phyloP scores from a whole-genome alignment of 805 yeast genomes.

The Myxozyma nipponensis region DNA sequence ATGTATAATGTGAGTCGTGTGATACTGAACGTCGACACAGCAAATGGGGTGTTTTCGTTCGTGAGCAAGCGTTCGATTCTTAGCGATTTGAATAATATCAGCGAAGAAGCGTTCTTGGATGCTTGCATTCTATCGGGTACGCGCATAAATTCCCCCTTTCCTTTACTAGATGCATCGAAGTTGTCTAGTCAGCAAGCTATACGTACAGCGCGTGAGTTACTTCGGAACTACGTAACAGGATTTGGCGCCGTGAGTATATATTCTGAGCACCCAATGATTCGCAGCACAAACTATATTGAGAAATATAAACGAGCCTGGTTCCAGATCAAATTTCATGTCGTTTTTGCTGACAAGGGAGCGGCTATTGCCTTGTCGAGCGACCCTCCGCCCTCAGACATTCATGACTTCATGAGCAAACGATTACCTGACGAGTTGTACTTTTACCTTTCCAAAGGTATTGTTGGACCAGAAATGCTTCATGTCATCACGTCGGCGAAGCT shows the following conservation, averaged over 20 bases:
- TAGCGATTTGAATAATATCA: conserved; percentile 52
- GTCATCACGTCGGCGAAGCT: conserved; percentile 57
- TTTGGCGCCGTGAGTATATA: conserved; percentile 33
- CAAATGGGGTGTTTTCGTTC: conserved; percentile 60
- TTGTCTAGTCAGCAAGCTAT: conserved; percentile 17
- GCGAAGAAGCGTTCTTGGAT: conserved; percentile 68
- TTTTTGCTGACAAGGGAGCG: conserved; percentile 62
- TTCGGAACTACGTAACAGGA: conserved; percentile 33
- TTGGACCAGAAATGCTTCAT: conserved; percentile 60
- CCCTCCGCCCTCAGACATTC: conserved; percentile 70
- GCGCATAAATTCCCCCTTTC: conserved; percentile 66
- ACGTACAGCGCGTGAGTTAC: conserved; percentile 33
- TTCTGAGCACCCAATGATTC: conserved; percentile 16
- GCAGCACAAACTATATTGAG: conserved; percentile 36
- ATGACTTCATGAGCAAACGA: conserved; percentile 76
- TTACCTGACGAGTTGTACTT: conserved; percentile 82
- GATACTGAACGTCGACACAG: conserved; percentile 67
- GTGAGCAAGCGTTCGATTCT: conserved; percentile 58
- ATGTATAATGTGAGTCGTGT: conserved; percentile 65
- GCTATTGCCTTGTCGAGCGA: conserved; percentile 57
- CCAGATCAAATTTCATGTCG: conserved; percentile 68
- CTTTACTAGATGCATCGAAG: conserved; percentile 37
- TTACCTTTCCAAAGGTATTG: conserved; percentile 73
- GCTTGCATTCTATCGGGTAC: conserved; percentile 76
- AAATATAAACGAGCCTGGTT: conserved; percentile 65